Percentiles rank a stretch among this genome's conserved stretches.
Conservation (phyloP, 805 yeast species). For the Pichia pseudocactophila region DNA sequence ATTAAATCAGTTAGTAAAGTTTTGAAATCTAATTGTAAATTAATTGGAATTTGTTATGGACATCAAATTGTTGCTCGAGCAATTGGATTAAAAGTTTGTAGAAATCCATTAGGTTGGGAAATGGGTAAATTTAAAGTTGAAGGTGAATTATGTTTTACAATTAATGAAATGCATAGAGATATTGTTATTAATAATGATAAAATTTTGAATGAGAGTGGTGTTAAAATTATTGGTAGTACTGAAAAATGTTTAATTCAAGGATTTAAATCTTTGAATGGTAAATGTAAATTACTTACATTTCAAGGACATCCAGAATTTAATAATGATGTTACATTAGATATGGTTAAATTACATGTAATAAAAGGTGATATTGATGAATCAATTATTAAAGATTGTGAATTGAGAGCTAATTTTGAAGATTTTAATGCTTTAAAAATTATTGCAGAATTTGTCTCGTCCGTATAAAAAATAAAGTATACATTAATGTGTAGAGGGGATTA, state of each 20-base stretch:
- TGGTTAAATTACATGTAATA: slow-evolving; percentile 5
- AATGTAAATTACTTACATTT: slow-evolving; percentile 47
- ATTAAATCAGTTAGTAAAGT: slow-evolving; percentile 27
- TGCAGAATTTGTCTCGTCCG: neutral
- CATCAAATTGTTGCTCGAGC: slow-evolving; percentile 71
- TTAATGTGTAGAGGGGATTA: neutral
- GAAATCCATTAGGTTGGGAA: slow-evolving; percentile 67
- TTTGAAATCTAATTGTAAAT: slow-evolving; percentile 32
- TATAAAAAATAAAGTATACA: neutral
- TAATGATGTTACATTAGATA: slow-evolving; percentile 22
- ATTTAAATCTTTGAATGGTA: slow-evolving; percentile 34
- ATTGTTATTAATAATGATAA: slow-evolving; percentile 25
- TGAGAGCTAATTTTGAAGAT: neutral
- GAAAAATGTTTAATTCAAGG: slow-evolving; percentile 59
- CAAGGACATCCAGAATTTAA: slow-evolving; percentile 90
- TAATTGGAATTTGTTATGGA: slow-evolving; percentile 75
- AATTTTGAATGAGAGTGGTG: slow-evolving; percentile 26
- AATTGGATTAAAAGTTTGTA: slow-evolving; percentile 49
- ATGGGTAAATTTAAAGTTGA: slow-evolving; percentile 43
- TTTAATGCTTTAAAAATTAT: neutral
- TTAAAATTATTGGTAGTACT: slow-evolving; percentile 43
- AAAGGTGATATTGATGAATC: slow-evolving; percentile 9
- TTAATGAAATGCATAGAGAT: slow-evolving; percentile 55
- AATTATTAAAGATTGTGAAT: slow-evolving; percentile 2
- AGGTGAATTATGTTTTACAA: slow-evolving; percentile 22